Conservation (phyloP, 306 rosid species). For the Rosa rugosa region DNA sequence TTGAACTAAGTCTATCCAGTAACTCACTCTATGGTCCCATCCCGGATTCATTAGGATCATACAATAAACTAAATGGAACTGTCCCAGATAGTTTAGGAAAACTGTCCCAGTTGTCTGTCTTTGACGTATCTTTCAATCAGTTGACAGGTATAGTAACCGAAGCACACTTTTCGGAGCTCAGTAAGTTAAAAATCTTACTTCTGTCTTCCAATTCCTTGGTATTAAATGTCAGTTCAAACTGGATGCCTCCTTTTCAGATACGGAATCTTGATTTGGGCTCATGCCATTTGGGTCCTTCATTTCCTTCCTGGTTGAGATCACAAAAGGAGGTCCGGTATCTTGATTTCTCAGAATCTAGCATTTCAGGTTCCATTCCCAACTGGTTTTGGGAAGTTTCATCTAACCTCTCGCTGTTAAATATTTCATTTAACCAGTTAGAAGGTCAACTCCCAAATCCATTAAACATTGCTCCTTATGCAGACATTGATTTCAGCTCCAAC, state of each 20-base stretch:
- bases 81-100: conserved; percentile 45
- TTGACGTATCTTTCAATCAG: conserved; percentile 47
- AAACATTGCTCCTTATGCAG: background rate
- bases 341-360: conserved; percentile 46
- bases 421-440: conserved; percentile 34
- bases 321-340: background rate
- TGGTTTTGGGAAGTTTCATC: conserved; percentile 51
- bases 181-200: background rate
- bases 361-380: conserved; percentile 34
- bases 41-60: conserved; percentile 14
- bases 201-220: conserved; percentile 41
- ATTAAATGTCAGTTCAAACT: conserved; percentile 29
- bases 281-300: conserved; percentile 40
- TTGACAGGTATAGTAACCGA: conserved; percentile 38
- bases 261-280: conserved; percentile 21
- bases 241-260: conserved; percentile 46
- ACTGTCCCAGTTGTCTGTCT: conserved; percentile 22
- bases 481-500: conserved; percentile 39
- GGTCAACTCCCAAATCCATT: conserved; percentile 41
- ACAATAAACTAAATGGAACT: conserved; percentile 41
- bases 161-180: conserved; percentile 32
- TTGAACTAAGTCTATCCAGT: too few relatives aligned
- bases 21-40: too few relatives aligned
- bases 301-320: conserved; percentile 49
- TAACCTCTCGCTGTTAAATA: conserved; percentile 15